Base-by-base conservation (phyloP, 2,329 filamentous ascomycete species). In the Samsoniella hepiali region DNA sequence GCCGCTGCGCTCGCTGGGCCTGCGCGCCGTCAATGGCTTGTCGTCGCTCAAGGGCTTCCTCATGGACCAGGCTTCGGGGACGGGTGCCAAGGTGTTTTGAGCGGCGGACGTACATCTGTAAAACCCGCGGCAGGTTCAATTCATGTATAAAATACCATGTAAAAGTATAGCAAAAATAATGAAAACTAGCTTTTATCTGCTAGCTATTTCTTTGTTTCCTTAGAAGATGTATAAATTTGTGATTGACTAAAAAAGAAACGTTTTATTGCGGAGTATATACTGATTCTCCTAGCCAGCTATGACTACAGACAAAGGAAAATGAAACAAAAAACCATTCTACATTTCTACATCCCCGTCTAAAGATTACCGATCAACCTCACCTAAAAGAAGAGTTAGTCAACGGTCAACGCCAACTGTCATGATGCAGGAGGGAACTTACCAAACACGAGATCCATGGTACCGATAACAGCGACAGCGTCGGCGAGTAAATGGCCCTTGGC, bases 401-500 rank as follows among this genome's bases (percentile, higher is more conserved):
- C 45, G 38, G 22, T 22, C 27, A 15, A 13, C 34, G 11, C 3
- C 17, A n/a, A 27, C 22, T 17, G 5, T 29, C n/a, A n/a, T 29
- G 15, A 22, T 29, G 3, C n/a, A 22, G 13, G 8, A 13, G 11
- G 27, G 13, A 7, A 78, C 85, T 83, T 82, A 87, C 92, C 92
- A 77, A 95, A 94, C 82, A 94, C 91, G 75, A 95, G 79, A 85
- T 93, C 90, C 90, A 93, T 93, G 59, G 90, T 90, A 75, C 88
- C 90, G 71, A 98, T 98, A 65, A 98, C 93, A 55, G 95, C 96
- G 57, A 99, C 95, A 32, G 94, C 95, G 78, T 99, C 95, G 65
- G 96, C 95, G 71, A 99, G 81, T 78, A 99, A 79, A 80, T 99
- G 96, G 38, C 95, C 95, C 79, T 91, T 90, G 68, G 88, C 88